phyloP scores from a whole-genome alignment of 768 basidiomycete species.

The Lactarius pseudohatsudake region DNA sequence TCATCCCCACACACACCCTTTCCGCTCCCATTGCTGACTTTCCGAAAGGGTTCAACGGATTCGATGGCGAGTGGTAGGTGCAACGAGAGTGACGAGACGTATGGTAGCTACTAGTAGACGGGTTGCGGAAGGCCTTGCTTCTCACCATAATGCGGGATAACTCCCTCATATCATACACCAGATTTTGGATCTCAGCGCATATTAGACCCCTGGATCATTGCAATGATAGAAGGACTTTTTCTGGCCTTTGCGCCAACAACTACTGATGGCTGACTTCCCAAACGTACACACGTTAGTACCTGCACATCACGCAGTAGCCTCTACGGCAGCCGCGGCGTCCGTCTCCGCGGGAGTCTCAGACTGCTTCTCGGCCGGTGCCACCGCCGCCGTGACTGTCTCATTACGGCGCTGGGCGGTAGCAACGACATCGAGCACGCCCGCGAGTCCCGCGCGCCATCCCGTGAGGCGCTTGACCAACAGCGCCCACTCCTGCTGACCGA shows the following conservation, averaged over 20 bases:
- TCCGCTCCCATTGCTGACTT: not conserved
- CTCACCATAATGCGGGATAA: not conserved
- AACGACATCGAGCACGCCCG: constrained; percentile 68
- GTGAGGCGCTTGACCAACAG: constrained; percentile 28
- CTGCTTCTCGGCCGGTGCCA: constrained; percentile 14
- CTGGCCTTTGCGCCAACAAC: not conserved
- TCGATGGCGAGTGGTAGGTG: constrained; percentile 88
- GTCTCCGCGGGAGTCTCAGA: not conserved
- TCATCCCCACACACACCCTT: not conserved
- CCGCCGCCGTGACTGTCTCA: constrained; percentile 24
- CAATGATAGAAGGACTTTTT: not conserved
- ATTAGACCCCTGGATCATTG: not conserved
- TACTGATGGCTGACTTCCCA: not conserved
- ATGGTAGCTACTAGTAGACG: constrained; percentile 1
- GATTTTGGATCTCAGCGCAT: not conserved
- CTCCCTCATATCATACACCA: not conserved
- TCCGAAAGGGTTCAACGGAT: constrained; percentile 70
- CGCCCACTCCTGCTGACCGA: not conserved
- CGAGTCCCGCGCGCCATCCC: constrained; percentile 76
- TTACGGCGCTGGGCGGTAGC: constrained; percentile 50
- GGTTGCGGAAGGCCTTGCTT: not conserved
- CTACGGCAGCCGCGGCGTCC: constrained; percentile 7
- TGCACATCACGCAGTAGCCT: constrained; percentile 12
- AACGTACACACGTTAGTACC: not conserved
- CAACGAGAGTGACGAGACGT: not conserved